Base-by-base conservation (phyloP, 441 rosid species). In the Aleurites moluccanus region DNA sequence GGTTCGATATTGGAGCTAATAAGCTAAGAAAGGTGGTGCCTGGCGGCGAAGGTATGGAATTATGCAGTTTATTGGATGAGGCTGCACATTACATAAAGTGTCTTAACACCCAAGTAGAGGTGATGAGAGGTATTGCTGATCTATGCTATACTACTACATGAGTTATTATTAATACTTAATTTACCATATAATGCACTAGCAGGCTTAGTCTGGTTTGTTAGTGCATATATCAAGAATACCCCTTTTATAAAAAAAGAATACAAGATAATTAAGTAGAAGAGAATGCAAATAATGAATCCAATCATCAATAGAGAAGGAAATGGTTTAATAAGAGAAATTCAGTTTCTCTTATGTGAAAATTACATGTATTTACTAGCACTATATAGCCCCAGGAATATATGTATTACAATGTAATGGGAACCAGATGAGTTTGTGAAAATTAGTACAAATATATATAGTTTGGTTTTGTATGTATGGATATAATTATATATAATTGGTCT, bases 1-100 rank as follows among this genome's bases (percentile, higher is more conserved):
- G 71, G 18, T 25, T 70, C 50, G 73, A 53, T 49, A n/a, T n/a
- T n/a, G 75, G 67, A 44, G 70, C 73, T 27, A 61, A 73, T 16
- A 80, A 77, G 79, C 83, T 88, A 40, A 77, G 88, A 74, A 78
- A 68, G 73, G 81, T 88, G 11, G 87, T 88, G 15, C 92, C 92
- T 0, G 92, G 92, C 10, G 89, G 92, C 3, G 84, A 80, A 59
- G 63, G 53, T 28, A 88, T 88, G 92, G 89, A 85, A 57, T 78
- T 79, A 27, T 77, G 80, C 74, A 79, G 70, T 76, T 77, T 88
- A 49, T 71, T 88, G 84, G 89, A 85, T 73, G 92, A 88, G 70
- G 81, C 90, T 50, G 87, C 85, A 67, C 82, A 88, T 83, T 88
- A 85, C 74, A 78, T 88, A 45, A 80, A 77, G 83, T 85, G 90